phyloP scores from a whole-genome alignment of 176 grass and related monocot genomes.

The Triticum timopheevii region DNA sequence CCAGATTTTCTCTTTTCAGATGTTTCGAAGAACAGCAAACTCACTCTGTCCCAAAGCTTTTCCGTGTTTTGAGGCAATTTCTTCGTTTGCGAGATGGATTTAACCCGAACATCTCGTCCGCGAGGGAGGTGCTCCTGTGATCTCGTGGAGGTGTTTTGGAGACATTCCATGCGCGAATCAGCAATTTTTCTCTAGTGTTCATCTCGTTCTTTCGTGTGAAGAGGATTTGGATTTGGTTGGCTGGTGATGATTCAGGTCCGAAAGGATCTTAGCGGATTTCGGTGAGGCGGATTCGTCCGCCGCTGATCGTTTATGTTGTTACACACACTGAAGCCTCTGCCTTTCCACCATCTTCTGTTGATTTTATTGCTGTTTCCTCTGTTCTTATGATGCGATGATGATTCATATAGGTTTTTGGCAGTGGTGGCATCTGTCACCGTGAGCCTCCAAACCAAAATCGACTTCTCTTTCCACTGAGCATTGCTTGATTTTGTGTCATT shows the following conservation, averaged over 20 bases:
- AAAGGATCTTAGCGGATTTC: not conserved
- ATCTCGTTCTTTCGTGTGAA: too few relatives aligned
- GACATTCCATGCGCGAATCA: not conserved
- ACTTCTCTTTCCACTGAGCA: not conserved
- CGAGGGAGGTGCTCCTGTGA: conserved; percentile 28
- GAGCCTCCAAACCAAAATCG: not conserved
- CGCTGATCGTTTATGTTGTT: not conserved
- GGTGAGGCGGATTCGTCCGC: not conserved
- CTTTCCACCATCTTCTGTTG: not conserved
- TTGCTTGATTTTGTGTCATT: too few relatives aligned
- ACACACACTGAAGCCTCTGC: not conserved
- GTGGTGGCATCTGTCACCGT: not conserved
- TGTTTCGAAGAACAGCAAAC: conserved; percentile 32
- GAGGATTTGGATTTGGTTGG: not conserved
- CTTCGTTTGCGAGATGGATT: conserved; percentile 68
- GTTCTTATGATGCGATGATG: not conserved
- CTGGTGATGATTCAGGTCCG: not conserved
- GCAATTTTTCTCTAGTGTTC: not conserved
- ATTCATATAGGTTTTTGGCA: not conserved
- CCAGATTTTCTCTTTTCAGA: too few relatives aligned
- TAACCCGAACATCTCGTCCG: not conserved
- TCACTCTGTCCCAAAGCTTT: conserved; percentile 71
- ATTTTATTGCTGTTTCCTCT: not conserved
- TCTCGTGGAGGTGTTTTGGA: conserved; percentile 38
- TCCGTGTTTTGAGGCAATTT: conserved; percentile 80